Conservation (phyloP, 106 monocot species). For the Phalaenopsis aphrodite region DNA sequence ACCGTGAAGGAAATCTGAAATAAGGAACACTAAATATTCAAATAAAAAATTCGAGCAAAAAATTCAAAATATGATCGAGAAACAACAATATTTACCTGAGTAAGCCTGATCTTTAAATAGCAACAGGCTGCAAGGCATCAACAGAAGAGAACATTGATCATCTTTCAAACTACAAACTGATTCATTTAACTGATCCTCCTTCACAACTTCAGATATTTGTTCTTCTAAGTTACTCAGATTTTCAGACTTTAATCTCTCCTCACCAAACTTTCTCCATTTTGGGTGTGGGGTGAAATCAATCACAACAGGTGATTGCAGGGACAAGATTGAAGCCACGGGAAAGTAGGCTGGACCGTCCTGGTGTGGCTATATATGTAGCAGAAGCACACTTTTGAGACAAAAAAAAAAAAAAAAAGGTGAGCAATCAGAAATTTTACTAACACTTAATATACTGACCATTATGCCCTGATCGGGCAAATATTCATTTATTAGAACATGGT, state of each 20-base stretch:
- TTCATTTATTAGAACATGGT: slow-evolving; percentile 97
- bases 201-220: neutral
- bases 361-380: slow-evolving; percentile 52
- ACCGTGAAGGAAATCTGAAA: slow-evolving; percentile 75
- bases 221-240: slow-evolving; percentile 3
- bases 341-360: slow-evolving; percentile 99
- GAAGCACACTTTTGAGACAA: neutral
- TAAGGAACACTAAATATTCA: neutral
- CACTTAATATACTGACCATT: slow-evolving; percentile 56
- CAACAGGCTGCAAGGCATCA: slow-evolving; percentile 83
- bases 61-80: neutral
- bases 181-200: neutral
- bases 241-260: neutral
- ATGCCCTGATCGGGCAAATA: slow-evolving; percentile 92
- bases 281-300: slow-evolving; percentile 81
- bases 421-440: neutral
- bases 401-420: no score
- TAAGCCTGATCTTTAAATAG: slow-evolving; percentile 96
- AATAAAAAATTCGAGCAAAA: neutral
- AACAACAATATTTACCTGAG: slow-evolving; percentile 33
- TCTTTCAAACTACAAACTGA: neutral
- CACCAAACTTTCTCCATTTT: slow-evolving; percentile 7
- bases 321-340: slow-evolving; percentile 86
- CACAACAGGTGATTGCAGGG: slow-evolving; percentile 66
- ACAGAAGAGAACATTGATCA: slow-evolving; percentile 37